Base-by-base conservation (phyloP, 2,329 filamentous ascomycete species). In the Fusarium sp. region DNA sequence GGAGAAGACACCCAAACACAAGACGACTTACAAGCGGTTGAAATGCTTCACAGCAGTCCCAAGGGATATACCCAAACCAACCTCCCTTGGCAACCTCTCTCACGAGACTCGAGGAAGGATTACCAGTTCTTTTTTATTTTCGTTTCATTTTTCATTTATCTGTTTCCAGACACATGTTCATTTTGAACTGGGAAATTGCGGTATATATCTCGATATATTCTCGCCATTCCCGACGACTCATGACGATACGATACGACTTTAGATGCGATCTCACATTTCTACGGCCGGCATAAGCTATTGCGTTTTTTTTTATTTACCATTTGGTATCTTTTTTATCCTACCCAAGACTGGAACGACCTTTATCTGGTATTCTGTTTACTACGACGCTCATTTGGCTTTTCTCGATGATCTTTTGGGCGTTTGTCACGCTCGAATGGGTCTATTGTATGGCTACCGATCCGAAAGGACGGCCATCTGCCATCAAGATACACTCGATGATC, bases 41-140 rank as follows among this genome's bases (percentile, higher is more conserved):
- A 77, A 80, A 79, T 69, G 78, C 79, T 80, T 79, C 78, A 73
- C 78, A 74, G 78, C 78, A 73, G 66, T 77, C 73, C 73, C 69
- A 66, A 72, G 58, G 75, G 74, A 77, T 73, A 78, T 77, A 75
- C 71, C 72, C 73, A 67, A 58, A 69, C 54, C 58, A 49, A 56
- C 54, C 64, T 72, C 65, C 66, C 68, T 70, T 59, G 69, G 68
- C 68, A 73, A 72, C 64, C 58, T 65, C 71, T 75, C 73, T 69
- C 71, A 62, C 58, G 72, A 73, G 72, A 71, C 57, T 58, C 43
- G 59, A 54, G 52, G 60, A 68, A 68, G 60, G 46, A 53, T 38
- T 42, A 54, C 58, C 50, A 24, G 28, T 63, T 55, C 18, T 63
- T 44, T 64, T n/a, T 22, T 34, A 33, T 39, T 65, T 38, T 31